Percentiles rank a stretch among this genome's conserved stretches.
Conservation (phyloP, 2,329 filamentous ascomycete species). For the Cryphonectria naterciae region DNA sequence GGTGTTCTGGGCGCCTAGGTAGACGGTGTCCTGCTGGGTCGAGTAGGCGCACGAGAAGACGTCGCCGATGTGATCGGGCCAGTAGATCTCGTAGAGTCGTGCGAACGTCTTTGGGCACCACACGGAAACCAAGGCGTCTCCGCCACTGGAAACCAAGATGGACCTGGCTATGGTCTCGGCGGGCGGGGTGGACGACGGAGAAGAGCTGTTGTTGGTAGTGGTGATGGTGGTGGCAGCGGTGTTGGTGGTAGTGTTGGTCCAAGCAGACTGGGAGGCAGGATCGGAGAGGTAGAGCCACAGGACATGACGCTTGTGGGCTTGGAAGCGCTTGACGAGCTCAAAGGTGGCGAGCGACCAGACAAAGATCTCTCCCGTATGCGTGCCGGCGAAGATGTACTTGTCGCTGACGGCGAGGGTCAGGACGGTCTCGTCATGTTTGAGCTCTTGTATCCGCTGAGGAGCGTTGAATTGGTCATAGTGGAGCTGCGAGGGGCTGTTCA, state of each 20-base stretch:
- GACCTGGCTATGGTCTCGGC: constrained; percentile 59
- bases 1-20: constrained; percentile 92
- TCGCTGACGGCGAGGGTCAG: constrained; percentile 82
- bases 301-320: constrained; percentile 90
- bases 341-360: constrained; percentile 91
- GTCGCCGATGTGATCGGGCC: constrained; percentile 91
- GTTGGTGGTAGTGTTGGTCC: constrained; percentile 4
- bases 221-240: constrained; percentile 3
- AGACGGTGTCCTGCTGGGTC: constrained; percentile 75
- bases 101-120: constrained; percentile 81
- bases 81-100: constrained; percentile 87
- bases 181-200: constrained; percentile 40
- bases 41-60: constrained; percentile 96
- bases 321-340: constrained; percentile 75
- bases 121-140: constrained; percentile 91
- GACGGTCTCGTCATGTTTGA: constrained; percentile 78
- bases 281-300: constrained; percentile 81
- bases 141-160: constrained; percentile 88
- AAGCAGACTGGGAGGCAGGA: constrained; percentile 54
- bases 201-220: constrained; percentile 47
- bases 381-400: constrained; percentile 85
- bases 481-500: constrained; percentile 19
- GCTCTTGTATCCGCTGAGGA: constrained; percentile 73
- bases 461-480: constrained; percentile 27
- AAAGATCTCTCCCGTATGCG: constrained; percentile 90